Evolutionary conservation across 192 early-diverging fungal genomes (phyloP), one percentile per base, ranked within the genome.

Genomic region (Podila clonocystis): DNA sequence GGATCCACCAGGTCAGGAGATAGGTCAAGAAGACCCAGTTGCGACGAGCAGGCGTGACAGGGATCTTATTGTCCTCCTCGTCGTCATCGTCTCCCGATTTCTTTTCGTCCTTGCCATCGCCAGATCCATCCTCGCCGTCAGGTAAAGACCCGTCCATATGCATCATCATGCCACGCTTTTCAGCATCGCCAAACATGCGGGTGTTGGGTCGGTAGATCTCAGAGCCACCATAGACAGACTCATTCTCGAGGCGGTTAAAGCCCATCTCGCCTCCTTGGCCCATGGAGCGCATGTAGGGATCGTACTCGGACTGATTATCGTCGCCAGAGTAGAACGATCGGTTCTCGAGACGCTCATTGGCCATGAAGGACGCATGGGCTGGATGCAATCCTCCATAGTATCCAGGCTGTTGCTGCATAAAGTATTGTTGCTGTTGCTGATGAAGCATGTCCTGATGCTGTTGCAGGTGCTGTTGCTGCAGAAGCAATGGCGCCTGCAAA

Each of bases 11-110:
- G 17, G 91, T 95, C 66, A 87, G 87, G 45, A 86, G 65, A 93
- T 92, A 95, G 7, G 95, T 95, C 68, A 95, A 86, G 63, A 89
- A 83, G 30, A 97, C 84, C 97, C 97, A 99, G 71, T 95, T 90
- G 24, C 85, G 83, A 62, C 93, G 87, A 50, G 88, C 92, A 65
- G 82, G 75, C 6, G 88, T 86, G 28, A 76, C 65, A 20, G 90
- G 88, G 22, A 57, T 83, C 66, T 86, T 83, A 55, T 89, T 88
- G 19, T 89, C 86, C 5, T 74, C 70, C 29, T 90, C 85, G n/a
- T 89, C 87, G 3, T 82, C 85, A 7, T 68, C 62, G 8, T 67
- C 73, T 58, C 84, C 82, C 19, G 29, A 6, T 26, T 55, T 55
- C 52, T 55, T 55, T 22, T 55, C 52, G 24, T 75, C 77, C 60